Conservation (phyloP, 192 early-diverging fungal genomes). For the Coemansia furcata region DNA sequence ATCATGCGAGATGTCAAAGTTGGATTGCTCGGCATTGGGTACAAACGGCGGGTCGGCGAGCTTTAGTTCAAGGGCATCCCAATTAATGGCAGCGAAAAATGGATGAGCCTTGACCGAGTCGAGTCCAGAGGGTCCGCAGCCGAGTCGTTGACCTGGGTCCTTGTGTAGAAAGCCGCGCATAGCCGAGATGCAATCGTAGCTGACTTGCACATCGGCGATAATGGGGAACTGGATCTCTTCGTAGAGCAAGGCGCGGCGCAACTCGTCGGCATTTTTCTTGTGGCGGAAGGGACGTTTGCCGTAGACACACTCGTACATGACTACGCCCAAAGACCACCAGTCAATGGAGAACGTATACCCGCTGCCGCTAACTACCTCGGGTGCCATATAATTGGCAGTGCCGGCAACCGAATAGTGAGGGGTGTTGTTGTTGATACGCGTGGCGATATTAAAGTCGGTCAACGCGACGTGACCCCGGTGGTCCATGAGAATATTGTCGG, state of each 20-base stretch:
- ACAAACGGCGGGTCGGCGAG: conserved; percentile 75
- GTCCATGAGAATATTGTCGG: conserved; percentile 76
- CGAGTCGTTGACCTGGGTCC: conserved; percentile 74
- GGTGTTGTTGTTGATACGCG: conserved; percentile 57
- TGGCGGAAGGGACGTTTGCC: conserved; percentile 64
- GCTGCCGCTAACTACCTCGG: conserved; percentile 55
- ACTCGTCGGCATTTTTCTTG: conserved; percentile 7
- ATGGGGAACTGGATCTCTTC: conserved; percentile 56
- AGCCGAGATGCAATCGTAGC: conserved; percentile 64
- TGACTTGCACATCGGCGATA: conserved; percentile 30
- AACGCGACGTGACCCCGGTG: conserved; percentile 77
- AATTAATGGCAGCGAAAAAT: conserved; percentile 76
- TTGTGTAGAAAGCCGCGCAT: conserved; percentile 73
- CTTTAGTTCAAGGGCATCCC: conserved; percentile 72
- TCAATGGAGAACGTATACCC: conserved; percentile 79
- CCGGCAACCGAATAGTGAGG: background rate
- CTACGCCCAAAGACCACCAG: conserved; percentile 90
- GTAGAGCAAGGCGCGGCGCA: conserved; percentile 38
- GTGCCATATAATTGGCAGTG: conserved; percentile 83
- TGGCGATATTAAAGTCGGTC: conserved; percentile 90
- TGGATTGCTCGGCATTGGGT: conserved; percentile 83
- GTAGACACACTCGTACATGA: conserved; percentile 82
- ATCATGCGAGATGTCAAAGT: conserved; percentile 96
- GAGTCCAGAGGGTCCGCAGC: conserved; percentile 71
- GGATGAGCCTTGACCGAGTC: conserved; percentile 70